Percentiles rank a stretch among this genome's conserved stretches.
Conservation (phyloP, 2,329 filamentous ascomycete species). For the Paecilomyces variotii region DNA sequence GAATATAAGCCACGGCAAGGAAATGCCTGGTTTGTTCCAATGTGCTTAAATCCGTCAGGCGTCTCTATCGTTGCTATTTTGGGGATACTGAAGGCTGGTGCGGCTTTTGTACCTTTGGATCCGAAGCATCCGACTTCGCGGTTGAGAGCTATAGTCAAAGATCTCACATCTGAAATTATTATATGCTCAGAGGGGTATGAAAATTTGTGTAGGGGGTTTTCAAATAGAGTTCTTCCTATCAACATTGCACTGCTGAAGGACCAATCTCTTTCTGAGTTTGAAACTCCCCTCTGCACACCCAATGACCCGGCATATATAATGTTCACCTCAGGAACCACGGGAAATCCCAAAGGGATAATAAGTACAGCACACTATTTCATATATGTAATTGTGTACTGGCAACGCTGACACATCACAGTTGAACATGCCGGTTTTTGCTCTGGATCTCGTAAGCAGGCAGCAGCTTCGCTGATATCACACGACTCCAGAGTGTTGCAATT, state of each 20-base stretch:
- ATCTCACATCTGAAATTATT: conserved; percentile 1
- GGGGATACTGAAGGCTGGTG: conserved; percentile 7
- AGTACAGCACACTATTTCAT: not conserved
- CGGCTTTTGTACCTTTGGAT: conserved; percentile 8
- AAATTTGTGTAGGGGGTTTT: not conserved
- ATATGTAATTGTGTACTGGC: not conserved
- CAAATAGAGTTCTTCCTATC: conserved; percentile 1
- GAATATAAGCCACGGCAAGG: conserved; percentile 13
- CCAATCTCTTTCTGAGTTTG: not conserved
- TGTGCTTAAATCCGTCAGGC: conserved; percentile 3
- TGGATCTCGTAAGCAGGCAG: conserved; percentile 39
- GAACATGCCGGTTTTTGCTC: conserved; percentile 49
- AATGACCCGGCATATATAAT: conserved; percentile 38
- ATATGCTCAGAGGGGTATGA: conserved; percentile 5
- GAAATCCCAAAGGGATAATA: conserved; percentile 47
- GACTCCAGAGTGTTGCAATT: conserved; percentile 31
- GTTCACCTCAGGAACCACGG: conserved; percentile 45
- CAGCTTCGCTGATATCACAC: conserved; percentile 38
- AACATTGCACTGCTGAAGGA: not conserved
- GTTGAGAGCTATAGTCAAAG: conserved; percentile 6
- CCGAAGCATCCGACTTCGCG: conserved; percentile 3
- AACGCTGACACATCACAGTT: conserved; percentile 25
- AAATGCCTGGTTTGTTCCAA: conserved; percentile 5
- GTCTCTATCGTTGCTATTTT: conserved; percentile 4
- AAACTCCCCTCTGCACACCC: not conserved